Conservation (phyloP, 495 filamentous ascomycete species). For the Choiromyces venosus region DNA sequence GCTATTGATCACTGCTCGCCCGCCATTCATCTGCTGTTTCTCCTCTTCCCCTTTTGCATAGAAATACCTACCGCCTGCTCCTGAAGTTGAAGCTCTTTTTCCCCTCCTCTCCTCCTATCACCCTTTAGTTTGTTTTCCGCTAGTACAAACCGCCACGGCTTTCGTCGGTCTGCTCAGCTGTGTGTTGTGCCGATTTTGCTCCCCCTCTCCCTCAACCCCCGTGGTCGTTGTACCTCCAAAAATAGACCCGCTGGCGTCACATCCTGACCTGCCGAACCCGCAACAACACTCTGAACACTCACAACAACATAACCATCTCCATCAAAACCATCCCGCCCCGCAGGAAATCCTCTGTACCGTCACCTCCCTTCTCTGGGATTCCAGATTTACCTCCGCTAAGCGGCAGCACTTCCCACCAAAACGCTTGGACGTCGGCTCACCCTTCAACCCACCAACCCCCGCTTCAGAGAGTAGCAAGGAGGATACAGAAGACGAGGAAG, state of each 20-base stretch:
- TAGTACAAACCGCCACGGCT: neutral
- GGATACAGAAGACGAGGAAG: constrained; percentile 32
- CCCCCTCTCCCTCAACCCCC: constrained; percentile 13
- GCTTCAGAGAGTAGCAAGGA: constrained; percentile 26
- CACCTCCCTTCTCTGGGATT: constrained; percentile 48
- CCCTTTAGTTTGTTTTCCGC: neutral
- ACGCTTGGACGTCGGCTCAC: constrained; percentile 13
- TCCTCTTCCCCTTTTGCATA: constrained; percentile 1
- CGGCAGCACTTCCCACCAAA: constrained; percentile 33
- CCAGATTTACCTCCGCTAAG: constrained; percentile 41
- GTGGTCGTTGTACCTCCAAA: constrained; percentile 29
- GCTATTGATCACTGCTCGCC: neutral
- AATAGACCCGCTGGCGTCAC: constrained; percentile 40
- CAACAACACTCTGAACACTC: constrained; percentile 23
- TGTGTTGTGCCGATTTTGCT: constrained; percentile 19
- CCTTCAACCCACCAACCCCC: constrained; percentile 3
- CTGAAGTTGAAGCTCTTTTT: neutral
- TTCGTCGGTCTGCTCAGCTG: neutral
- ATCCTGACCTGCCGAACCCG: constrained; percentile 34
- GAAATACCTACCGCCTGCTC: neutral
- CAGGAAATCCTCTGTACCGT: constrained; percentile 39
- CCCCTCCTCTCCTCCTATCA: neutral
- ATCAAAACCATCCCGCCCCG: neutral
- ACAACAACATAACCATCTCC: constrained; percentile 20
- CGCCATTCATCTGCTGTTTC: constrained; percentile 13